Percentiles rank a stretch among this genome's conserved stretches.
Conservation (phyloP, 495 filamentous ascomycete species). For the Evansstolkia leycettana region DNA sequence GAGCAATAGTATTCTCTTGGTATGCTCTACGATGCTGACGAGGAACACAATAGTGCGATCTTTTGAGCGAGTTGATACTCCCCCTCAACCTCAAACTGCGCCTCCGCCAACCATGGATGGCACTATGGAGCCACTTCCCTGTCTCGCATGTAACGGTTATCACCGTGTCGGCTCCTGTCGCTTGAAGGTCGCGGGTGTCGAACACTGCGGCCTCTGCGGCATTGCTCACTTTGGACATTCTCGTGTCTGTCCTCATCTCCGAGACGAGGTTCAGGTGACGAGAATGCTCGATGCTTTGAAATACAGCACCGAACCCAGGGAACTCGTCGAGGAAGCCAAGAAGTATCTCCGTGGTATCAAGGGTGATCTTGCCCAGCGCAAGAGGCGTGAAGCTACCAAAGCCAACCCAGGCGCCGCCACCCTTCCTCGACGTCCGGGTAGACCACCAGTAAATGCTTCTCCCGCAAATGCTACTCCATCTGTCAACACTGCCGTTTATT, state of each 20-base stretch:
- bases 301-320: slow-evolving; percentile 39
- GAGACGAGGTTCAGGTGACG: slow-evolving; percentile 41
- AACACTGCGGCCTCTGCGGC: slow-evolving; percentile 56
- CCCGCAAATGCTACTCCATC: no score
- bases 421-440: background rate
- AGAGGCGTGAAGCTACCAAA: slow-evolving; percentile 17
- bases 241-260: slow-evolving; percentile 49
- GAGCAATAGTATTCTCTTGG: background rate
- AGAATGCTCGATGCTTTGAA: slow-evolving; percentile 49
- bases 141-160: slow-evolving; percentile 37
- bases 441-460: background rate
- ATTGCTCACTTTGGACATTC: slow-evolving; percentile 47
- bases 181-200: slow-evolving; percentile 46
- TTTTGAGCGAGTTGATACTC: slow-evolving; percentile 27
- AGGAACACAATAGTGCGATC: slow-evolving; percentile 12
- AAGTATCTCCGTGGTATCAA: slow-evolving; percentile 45
- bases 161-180: slow-evolving; percentile 49
- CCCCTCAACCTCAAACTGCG: slow-evolving; percentile 1
- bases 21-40: slow-evolving; percentile 3
- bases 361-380: slow-evolving; percentile 32
- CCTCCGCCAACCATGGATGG: slow-evolving; percentile 33
- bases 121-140: slow-evolving; percentile 19
- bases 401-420: slow-evolving; percentile 2
- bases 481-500: no score
- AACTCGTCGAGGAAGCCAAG: slow-evolving; percentile 38